Base-by-base conservation (phyloP, 1,284 basidiomycete species). In the Ganoderma boninense region DNA sequence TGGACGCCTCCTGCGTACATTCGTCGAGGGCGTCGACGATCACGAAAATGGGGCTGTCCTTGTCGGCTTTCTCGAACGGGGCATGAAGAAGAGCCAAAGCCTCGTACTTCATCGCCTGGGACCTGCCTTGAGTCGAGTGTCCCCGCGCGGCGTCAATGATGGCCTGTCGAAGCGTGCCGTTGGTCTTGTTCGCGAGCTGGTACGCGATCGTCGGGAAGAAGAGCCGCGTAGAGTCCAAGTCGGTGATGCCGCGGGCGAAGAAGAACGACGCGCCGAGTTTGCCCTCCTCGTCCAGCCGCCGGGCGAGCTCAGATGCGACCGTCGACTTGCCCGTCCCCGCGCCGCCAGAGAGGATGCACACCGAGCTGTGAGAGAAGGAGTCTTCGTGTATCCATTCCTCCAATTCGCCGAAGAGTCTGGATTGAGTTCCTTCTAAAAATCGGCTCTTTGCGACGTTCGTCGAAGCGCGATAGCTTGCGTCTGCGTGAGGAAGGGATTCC, bases 281-380 rank as follows among this genome's bases (percentile, higher is more conserved):
- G 26, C 64, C 52, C 11, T 62, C 20, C 5, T 18, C 2, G 13
- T 71, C 64, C 7, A 71, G 40, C n/a, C 70, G 65, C 14, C 57
- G 29, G 4, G 73, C 73, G 16, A 69, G 26, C 18, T 70, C 67
- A n/a, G 63, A 65, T 11, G 71, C 71, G 26, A 74, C 64, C 0
- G 71, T 68, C 0, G 71, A 71, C 52, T 74, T 74, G n/a, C 73
- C 73, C 8, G 69, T 69, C 8, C 73, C 73, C 5, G 69, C 67
- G 26, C 54, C 43, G 4, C 73, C 73, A 26, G 59, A 67, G 57
- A 74, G 64, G 20, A 72, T 35, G 23, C 64, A 65, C 46, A 65
- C 46, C 5, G 64, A 11, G 18, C 40, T 44, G 38, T 62, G 4
- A 18, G 23, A 26, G 2, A 43, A 23, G 23, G n/a, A n/a, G n/a